phyloP scores from a whole-genome alignment of 371 early-diverging fungal genomes.

The Mucor piriformis region DNA sequence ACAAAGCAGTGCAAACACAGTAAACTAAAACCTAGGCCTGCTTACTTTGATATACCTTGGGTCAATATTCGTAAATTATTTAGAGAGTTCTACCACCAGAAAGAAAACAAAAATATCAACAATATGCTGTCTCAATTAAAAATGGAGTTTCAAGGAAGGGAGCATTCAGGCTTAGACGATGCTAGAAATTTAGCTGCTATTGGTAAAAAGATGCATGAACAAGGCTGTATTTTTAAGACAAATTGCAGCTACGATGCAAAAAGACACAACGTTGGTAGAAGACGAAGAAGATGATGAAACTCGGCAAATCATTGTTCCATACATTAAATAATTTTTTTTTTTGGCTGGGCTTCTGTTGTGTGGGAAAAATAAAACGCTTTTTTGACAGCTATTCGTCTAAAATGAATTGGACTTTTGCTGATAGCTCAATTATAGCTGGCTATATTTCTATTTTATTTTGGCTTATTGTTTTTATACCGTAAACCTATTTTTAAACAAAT shows the following conservation, averaged over 20 bases:
- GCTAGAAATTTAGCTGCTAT: conserved; percentile 69
- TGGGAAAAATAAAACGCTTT: not conserved
- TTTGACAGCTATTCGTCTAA: not conserved
- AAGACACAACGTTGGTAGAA: not conserved
- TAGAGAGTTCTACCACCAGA: conserved; percentile 50
- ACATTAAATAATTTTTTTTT: not conserved
- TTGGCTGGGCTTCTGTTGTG: not conserved
- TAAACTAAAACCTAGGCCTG: conserved; percentile 45
- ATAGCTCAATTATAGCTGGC: conserved; percentile 29
- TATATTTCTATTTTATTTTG: conserved; percentile 54
- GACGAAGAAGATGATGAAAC: conserved; percentile 4
- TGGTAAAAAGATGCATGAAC: conserved; percentile 43
- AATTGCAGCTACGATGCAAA: conserved; percentile 30
- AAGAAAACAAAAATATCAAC: conserved; percentile 52
- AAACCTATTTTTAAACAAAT: not conserved
- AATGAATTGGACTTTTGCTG: not conserved
- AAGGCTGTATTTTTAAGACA: conserved; percentile 54
- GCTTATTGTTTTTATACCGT: conserved; percentile 62
- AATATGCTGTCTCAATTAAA: conserved; percentile 65
- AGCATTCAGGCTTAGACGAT: conserved; percentile 85
- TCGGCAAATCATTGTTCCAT: not conserved
- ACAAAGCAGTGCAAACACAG: conserved; percentile 64
- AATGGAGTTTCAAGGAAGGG: conserved; percentile 69
- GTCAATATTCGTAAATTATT: conserved; percentile 63
- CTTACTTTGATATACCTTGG: conserved; percentile 61